Percentiles rank a stretch among this genome's conserved stretches.
Conservation (phyloP, 2,329 filamentous ascomycete species). For the Trichophyton simii region DNA sequence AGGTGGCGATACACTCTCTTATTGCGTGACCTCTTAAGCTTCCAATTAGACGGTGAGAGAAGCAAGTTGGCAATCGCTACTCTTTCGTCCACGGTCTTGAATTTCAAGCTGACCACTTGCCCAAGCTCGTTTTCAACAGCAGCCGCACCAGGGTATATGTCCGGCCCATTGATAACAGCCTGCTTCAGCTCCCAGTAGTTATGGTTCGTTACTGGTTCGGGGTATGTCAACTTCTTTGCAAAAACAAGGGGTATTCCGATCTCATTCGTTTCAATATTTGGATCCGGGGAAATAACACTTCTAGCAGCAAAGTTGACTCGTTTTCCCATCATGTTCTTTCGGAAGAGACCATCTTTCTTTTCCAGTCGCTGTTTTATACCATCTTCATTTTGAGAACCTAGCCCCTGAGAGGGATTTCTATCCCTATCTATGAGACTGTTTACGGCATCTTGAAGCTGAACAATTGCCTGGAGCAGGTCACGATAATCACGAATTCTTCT, state of each 20-base stretch:
- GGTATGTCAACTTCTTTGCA: constrained; percentile 88
- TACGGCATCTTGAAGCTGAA: constrained; percentile 73
- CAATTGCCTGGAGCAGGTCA: constrained; percentile 69
- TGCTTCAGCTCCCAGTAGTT: constrained; percentile 95
- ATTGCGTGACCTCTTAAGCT: constrained; percentile 62
- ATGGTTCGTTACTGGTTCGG: constrained; percentile 91
- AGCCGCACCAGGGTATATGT: constrained; percentile 86
- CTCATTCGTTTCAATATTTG: constrained; percentile 97
- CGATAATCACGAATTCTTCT: constrained; percentile 51
- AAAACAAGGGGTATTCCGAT: constrained; percentile 98
- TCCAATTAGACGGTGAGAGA: constrained; percentile 66
- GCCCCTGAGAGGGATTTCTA: constrained; percentile 68
- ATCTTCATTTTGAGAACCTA: constrained; percentile 66
- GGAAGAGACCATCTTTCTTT: constrained; percentile 96
- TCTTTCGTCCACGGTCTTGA: constrained; percentile 79
- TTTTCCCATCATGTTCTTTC: constrained; percentile 99
- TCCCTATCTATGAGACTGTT: constrained; percentile 89
- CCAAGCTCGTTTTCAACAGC: constrained; percentile 95
- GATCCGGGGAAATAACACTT: constrained; percentile 95
- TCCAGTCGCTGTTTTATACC: constrained; percentile 97
- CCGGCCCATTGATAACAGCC: constrained; percentile 85
- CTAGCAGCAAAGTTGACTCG: constrained; percentile 96
- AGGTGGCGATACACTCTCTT: constrained; percentile 97
- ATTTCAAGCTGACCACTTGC: constrained; percentile 73
- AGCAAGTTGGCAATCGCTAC: constrained; percentile 85